These are phyloP conservation scores for Lyophyllum atratum DNA, from an alignment of 768 basidiomycete genomes.

Conservation along the genomic window DNA sequence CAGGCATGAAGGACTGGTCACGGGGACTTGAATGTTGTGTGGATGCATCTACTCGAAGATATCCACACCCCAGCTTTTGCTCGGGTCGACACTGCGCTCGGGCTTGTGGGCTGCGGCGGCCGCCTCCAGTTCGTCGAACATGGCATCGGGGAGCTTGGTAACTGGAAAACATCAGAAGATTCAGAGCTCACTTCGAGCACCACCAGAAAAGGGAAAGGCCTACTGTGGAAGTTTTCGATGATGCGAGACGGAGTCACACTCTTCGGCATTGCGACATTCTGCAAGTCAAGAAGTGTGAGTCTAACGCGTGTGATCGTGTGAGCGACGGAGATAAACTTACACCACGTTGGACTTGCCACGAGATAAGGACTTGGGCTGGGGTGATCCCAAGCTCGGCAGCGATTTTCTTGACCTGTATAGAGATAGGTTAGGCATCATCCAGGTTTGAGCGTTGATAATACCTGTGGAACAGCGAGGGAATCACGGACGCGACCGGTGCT, in stretches of 20 bases:
- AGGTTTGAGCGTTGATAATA: conserved; percentile 12
- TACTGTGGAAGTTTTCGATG: conserved; percentile 68
- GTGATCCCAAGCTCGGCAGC: conserved; percentile 67
- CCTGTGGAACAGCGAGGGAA: conserved; percentile 60
- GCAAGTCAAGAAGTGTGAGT: conserved; percentile 2
- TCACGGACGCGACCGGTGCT: conserved; percentile 58
- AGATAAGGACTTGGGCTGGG: conserved; percentile 74
- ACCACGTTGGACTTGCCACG: conserved; percentile 78
- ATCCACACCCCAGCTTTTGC: conserved; percentile 63
- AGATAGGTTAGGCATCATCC: neutral
- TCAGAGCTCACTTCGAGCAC: neutral
- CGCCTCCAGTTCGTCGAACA: conserved; percentile 48
- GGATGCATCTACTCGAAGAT: conserved; percentile 51
- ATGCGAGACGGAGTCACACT: conserved; percentile 71
- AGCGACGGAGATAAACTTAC: conserved; percentile 39
- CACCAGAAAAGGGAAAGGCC: conserved; percentile 10
- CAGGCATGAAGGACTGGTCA: neutral
- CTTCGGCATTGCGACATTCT: conserved; percentile 78
- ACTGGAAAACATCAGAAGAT: conserved; percentile 38
- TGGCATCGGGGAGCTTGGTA: conserved; percentile 35
- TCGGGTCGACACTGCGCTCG: conserved; percentile 58
- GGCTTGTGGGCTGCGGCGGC: conserved; percentile 58
- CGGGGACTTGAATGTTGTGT: neutral
- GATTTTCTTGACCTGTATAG: conserved; percentile 50
- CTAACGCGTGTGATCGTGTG: no score